Conservation (phyloP, 352 stramenopile genomes). For the Phytophthora kernoviae region DNA sequence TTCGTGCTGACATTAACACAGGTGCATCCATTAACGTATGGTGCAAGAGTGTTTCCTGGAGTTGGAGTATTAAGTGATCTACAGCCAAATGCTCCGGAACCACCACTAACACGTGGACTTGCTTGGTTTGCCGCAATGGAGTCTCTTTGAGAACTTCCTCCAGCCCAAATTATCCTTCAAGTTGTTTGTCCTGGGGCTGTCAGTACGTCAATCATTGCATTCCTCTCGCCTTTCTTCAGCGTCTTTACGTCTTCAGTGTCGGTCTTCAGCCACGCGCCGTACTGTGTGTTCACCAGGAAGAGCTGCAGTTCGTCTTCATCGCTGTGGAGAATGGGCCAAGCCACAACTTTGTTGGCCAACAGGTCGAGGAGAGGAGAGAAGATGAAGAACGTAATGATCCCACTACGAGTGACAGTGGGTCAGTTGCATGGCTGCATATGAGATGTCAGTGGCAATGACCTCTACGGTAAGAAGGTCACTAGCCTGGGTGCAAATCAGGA, state of each 20-base stretch:
- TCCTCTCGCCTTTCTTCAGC: background rate
- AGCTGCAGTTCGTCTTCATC: constrained; percentile 1
- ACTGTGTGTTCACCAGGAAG: constrained; percentile 3
- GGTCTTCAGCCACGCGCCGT: background rate
- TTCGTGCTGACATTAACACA: constrained; percentile 9
- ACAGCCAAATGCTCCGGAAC: background rate
- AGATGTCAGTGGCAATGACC: too few species aligned
- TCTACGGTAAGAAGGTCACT: too few species aligned
- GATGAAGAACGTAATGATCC: too few species aligned
- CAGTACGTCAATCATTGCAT: background rate
- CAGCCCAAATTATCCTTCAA: background rate
- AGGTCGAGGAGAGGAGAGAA: too few species aligned
- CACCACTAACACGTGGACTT: constrained; percentile 13
- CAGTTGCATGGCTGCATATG: too few species aligned
- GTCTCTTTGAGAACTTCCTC: too few species aligned
- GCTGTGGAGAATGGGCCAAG: too few species aligned
- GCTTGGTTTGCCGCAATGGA: too few species aligned
- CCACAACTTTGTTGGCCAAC: too few species aligned
- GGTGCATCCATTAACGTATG: constrained; percentile 8
- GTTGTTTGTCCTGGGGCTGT: background rate
- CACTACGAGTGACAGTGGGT: too few species aligned
- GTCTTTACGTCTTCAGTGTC: background rate
- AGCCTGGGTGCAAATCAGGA: too few species aligned
- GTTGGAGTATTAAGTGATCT: constrained; percentile 3
- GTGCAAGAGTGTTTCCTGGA: constrained; percentile 13